Percentiles rank a stretch among this genome's conserved stretches.
These are phyloP conservation scores for Penicillium simplicissimum DNA, from an alignment of 495 filamentous ascomycete species.

Conservation along the genomic window DNA sequence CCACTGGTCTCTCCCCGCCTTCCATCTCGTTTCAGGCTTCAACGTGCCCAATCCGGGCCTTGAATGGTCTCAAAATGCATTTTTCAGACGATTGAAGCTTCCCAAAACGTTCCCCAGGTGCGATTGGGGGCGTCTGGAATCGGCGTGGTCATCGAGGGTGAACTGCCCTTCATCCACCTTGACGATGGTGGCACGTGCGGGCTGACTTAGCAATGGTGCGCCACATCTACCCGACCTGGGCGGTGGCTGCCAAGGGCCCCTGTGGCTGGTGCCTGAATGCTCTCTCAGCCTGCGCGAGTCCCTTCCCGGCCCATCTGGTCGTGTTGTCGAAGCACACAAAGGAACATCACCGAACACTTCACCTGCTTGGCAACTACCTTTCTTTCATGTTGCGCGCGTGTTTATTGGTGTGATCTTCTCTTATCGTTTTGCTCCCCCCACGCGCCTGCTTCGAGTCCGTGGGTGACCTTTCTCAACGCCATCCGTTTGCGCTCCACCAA, in stretches of 20 bases:
- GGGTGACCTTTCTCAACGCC: slow-evolving; percentile 19
- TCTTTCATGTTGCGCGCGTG: slow-evolving; percentile 4
- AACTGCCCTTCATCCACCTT: slow-evolving; percentile 7
- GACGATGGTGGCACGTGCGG: slow-evolving; percentile 27
- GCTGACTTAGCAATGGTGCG: slow-evolving; percentile 22
- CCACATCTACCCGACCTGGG: slow-evolving; percentile 5
- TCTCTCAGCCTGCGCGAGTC: slow-evolving; percentile 8
- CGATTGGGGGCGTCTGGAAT: slow-evolving; percentile 9
- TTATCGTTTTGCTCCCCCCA: slow-evolving; percentile 13
- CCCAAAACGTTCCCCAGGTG: neutral
- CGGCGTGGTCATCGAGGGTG: slow-evolving; percentile 2
- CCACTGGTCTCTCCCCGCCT: slow-evolving; percentile 11
- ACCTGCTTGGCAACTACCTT: neutral
- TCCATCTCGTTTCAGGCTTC: slow-evolving; percentile 3
- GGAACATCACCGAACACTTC: neutral
- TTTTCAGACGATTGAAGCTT: slow-evolving; percentile 11
- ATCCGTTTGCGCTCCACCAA: slow-evolving; percentile 30
- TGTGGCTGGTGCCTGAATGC: slow-evolving; percentile 7
- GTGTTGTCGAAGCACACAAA: slow-evolving; percentile 11
- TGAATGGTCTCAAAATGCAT: neutral
- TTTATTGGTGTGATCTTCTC: neutral
- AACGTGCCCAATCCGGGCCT: slow-evolving; percentile 2
- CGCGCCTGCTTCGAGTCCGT: slow-evolving; percentile 28
- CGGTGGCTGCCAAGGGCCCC: neutral
- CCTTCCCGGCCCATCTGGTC: slow-evolving; percentile 8